Percentiles rank a stretch among this genome's conserved stretches.
Evolutionary conservation across 176 grass and related monocot species (phyloP).

Genomic region (Carex myosuroides): DNA sequence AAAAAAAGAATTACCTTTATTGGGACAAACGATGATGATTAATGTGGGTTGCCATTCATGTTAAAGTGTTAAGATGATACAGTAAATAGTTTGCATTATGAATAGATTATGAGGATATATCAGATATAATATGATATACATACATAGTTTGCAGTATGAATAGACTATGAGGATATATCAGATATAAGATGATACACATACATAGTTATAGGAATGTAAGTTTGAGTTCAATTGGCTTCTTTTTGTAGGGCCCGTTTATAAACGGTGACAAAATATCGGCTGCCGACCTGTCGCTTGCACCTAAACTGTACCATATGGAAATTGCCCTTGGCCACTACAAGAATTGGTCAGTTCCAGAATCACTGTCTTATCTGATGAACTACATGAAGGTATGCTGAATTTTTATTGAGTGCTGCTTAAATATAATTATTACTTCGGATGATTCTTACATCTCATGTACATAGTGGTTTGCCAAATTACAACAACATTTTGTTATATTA

Average conservation of each 20-base stretch:
- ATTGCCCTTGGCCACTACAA: constrained; percentile 84
- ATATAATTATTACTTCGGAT: background rate
- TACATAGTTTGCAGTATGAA: background rate
- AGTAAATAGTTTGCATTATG: background rate
- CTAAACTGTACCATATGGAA: constrained; percentile 94
- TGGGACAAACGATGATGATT: background rate
- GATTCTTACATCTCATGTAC: background rate
- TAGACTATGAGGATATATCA: background rate
- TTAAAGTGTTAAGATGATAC: background rate
- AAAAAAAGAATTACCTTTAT: background rate
- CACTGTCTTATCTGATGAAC: constrained; percentile 51
- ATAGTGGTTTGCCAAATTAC: background rate
- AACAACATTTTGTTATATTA: background rate
- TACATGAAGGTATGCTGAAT: constrained; percentile 67
- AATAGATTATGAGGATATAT: background rate
- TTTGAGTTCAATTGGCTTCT: constrained; percentile 6
- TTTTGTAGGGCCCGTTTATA: constrained; percentile 73
- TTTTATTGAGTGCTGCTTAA: background rate
- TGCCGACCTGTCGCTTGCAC: constrained; percentile 70
- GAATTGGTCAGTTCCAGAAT: constrained; percentile 85
- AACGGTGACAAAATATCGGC: constrained; percentile 63
- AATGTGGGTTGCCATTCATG: background rate
- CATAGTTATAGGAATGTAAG: background rate
- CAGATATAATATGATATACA: background rate
- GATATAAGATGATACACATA: background rate